Evolutionary conservation across 257 asterid species (phyloP).

Genomic region (Solanum megistacrolobum): DNA sequence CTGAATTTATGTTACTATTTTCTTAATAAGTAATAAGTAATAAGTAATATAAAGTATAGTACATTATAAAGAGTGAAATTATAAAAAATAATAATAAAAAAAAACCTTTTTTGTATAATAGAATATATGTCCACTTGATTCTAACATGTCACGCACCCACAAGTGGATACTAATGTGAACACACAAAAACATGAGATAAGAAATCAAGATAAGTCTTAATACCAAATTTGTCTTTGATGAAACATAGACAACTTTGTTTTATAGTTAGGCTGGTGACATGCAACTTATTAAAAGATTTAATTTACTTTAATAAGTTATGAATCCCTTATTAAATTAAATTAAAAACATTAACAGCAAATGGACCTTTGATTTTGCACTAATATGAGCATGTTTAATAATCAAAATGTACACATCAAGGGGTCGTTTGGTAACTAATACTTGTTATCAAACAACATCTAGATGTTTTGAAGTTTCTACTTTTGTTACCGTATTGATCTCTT

Average conservation of each 20-base stretch:
- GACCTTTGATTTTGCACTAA: not conserved
- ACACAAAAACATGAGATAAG: not conserved
- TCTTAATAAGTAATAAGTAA: no score
- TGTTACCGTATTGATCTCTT: not conserved
- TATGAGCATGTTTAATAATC: not conserved
- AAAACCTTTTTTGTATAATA: not conserved
- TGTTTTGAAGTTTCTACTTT: not conserved
- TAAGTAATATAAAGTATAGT: no score
- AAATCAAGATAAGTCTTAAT: not conserved
- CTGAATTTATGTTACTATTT: no score
- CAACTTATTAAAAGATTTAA: not conserved
- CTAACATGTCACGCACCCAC: not conserved
- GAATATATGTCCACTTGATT: not conserved
- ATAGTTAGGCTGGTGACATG: not conserved
- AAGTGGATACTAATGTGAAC: not conserved
- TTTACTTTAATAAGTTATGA: not conserved
- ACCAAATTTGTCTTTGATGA: not conserved
- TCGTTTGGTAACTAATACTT: not conserved
- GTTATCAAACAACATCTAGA: not conserved
- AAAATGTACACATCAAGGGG: not conserved
- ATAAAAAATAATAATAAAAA: not conserved
- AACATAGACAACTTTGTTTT: not conserved
- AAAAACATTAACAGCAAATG: no score
- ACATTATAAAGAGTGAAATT: not conserved
- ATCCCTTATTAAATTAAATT: not conserved